Evolutionary conservation across 179 eudicot species (phyloP).

Genomic region (Spergularia azorica): DNA sequence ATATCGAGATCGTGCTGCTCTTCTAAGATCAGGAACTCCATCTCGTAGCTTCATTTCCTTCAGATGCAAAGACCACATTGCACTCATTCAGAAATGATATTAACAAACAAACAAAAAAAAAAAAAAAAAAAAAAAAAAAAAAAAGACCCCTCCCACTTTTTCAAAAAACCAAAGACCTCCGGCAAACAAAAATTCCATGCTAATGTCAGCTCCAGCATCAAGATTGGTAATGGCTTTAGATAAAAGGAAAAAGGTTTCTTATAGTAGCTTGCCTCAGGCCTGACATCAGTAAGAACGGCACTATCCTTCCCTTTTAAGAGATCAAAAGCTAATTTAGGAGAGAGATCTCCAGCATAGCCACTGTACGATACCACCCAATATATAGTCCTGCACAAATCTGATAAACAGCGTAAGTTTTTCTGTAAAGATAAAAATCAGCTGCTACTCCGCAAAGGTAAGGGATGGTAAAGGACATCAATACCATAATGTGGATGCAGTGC

Average conservation of each 20-base stretch:
- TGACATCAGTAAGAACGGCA: conserved; percentile 74
- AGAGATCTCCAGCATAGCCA: conserved; percentile 94
- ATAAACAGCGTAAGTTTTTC: conserved; percentile 52
- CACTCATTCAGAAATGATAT: conserved; percentile 14
- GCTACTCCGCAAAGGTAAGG: conserved; percentile 10
- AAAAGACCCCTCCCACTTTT: too few relatives aligned
- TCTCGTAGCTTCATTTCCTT: conserved; percentile 85
- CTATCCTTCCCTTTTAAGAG: conserved; percentile 64
- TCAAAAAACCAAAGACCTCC: conserved; percentile 1
- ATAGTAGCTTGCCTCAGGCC: conserved; percentile 94
- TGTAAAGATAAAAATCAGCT: conserved; percentile 8
- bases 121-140: too few relatives aligned
- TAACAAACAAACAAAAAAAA: too few relatives aligned
- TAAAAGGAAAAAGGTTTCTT: conserved; percentile 49
- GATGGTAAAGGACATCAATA: conserved; percentile 50
- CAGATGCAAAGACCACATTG: conserved; percentile 31
- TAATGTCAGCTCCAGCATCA: conserved; percentile 7
- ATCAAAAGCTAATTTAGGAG: conserved; percentile 67
- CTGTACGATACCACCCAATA: conserved; percentile 75
- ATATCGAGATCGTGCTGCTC: conserved; percentile 81
- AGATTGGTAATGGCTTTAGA: not conserved
- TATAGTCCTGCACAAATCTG: conserved; percentile 90
- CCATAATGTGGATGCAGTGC: conserved; percentile 73
- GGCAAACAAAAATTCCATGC: not conserved
- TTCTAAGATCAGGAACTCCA: conserved; percentile 94